Evolutionary conservation across 2,329 filamentous ascomycete species (phyloP).

Genomic region (Ceratocystis lukuohia): DNA sequence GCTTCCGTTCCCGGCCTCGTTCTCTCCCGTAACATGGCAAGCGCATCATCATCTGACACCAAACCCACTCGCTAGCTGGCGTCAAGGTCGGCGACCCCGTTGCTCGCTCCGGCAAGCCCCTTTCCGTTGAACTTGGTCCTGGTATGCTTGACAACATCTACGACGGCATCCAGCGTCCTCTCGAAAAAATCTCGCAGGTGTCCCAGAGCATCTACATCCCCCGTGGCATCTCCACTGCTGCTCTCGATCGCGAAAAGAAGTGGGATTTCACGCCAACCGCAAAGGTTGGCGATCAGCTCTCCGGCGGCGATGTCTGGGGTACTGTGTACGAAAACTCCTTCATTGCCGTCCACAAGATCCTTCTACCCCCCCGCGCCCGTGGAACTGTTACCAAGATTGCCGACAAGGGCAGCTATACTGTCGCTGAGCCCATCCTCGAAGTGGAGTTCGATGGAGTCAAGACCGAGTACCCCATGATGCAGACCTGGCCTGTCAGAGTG

Average conservation of each 20-base stretch:
- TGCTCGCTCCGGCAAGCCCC: conserved; percentile 75
- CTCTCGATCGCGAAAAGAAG: conserved; percentile 80
- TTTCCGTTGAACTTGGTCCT: conserved; percentile 93
- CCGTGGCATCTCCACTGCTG: conserved; percentile 76
- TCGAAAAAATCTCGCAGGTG: conserved; percentile 65
- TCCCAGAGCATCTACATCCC: conserved; percentile 94
- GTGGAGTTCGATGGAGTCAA: conserved; percentile 96
- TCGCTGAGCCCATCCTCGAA: conserved; percentile 86
- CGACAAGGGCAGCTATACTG: conserved; percentile 81
- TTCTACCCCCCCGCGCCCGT: conserved; percentile 76
- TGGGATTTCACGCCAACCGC: conserved; percentile 88
- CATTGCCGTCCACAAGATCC: conserved; percentile 81
- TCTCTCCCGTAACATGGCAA: background rate
- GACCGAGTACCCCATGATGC: conserved; percentile 94
- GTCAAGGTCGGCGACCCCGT: conserved; percentile 94
- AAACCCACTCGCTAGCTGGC: conserved; percentile 47
- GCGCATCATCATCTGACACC: background rate
- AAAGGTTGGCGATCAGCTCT: conserved; percentile 95
- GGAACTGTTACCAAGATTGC: conserved; percentile 89
- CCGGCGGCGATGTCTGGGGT: conserved; percentile 92
- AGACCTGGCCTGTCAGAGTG: conserved; percentile 94
- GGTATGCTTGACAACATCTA: conserved; percentile 98
- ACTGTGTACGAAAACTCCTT: conserved; percentile 93
- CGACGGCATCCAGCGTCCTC: conserved; percentile 93
- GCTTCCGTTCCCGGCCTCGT: background rate